Evolutionary conservation across 2,329 filamentous ascomycete species (phyloP).

Genomic region (Pseudocercospora pini-densiflorae): DNA sequence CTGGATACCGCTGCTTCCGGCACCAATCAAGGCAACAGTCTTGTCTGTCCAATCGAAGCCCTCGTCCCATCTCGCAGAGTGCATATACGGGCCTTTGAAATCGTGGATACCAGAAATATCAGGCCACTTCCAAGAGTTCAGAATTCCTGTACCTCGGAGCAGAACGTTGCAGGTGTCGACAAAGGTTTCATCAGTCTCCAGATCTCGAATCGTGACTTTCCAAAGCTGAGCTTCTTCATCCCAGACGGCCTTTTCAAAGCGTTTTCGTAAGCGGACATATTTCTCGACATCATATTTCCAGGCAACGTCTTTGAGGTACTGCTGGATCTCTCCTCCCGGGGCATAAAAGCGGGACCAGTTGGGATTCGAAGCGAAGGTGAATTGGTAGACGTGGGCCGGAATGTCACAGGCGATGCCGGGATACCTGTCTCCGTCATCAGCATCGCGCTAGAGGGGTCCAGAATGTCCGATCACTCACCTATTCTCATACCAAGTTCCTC

Average conservation of each 20-base stretch:
- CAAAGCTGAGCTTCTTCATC: conserved; percentile 16
- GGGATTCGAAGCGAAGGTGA: conserved; percentile 47
- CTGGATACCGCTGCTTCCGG: conserved; percentile 47
- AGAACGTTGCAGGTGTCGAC: conserved; percentile 22
- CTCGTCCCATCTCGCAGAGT: conserved; percentile 45
- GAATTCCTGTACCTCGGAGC: conserved; percentile 17
- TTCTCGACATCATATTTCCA: conserved; percentile 17
- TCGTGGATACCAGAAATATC: conserved; percentile 41
- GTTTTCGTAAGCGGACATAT: conserved; percentile 36
- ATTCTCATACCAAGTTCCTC: conserved; percentile 42
- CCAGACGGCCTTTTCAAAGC: conserved; percentile 18
- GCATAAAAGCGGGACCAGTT: conserved; percentile 48
- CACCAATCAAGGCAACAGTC: conserved; percentile 46
- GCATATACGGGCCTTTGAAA: conserved; percentile 43
- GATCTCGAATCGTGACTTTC: conserved; percentile 12
- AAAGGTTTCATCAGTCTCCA: not conserved
- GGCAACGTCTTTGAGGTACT: conserved; percentile 14
- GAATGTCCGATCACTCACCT: conserved; percentile 20
- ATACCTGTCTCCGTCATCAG: conserved; percentile 32
- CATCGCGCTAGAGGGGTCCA: no score
- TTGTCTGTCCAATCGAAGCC: conserved; percentile 38
- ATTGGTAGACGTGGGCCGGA: conserved; percentile 48
- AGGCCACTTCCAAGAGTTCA: conserved; percentile 22
- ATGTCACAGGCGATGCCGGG: conserved; percentile 50
- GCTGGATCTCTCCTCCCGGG: conserved; percentile 36